Evolutionary conservation across 257 asterid species (phyloP).

Genomic region (Fraxinus excelsior): DNA sequence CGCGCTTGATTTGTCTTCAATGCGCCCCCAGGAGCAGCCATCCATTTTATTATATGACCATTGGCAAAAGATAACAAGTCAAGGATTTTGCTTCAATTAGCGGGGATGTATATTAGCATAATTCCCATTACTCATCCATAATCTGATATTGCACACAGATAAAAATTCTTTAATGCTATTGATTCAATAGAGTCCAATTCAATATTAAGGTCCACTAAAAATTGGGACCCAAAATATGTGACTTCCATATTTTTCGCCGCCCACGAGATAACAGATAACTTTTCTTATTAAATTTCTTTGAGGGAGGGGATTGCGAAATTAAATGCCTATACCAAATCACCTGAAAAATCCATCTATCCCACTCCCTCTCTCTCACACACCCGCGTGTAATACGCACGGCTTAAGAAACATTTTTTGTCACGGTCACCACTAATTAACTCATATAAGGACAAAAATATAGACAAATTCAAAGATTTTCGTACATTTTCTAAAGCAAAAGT

Average conservation of each 20-base stretch:
- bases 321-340: background rate
- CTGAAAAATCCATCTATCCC: background rate
- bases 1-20: background rate
- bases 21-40: background rate
- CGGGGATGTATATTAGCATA: background rate
- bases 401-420: background rate
- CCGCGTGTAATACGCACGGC: background rate
- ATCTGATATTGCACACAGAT: background rate
- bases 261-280: background rate
- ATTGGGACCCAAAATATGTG: background rate
- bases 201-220: background rate
- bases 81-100: background rate
- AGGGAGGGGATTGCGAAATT: background rate
- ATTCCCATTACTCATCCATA: background rate
- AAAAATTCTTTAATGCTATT: background rate
- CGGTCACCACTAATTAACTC: background rate
- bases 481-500: background rate
- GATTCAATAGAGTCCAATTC: background rate
- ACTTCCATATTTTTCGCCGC: background rate
- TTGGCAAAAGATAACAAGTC: background rate
- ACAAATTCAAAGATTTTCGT: background rate
- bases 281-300: background rate
- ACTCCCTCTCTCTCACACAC: background rate
- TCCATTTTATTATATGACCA: background rate
- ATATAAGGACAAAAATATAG: background rate